phyloP scores from a whole-genome alignment of 2,329 filamentous ascomycete genomes.

The Botrytis paeoniae region DNA sequence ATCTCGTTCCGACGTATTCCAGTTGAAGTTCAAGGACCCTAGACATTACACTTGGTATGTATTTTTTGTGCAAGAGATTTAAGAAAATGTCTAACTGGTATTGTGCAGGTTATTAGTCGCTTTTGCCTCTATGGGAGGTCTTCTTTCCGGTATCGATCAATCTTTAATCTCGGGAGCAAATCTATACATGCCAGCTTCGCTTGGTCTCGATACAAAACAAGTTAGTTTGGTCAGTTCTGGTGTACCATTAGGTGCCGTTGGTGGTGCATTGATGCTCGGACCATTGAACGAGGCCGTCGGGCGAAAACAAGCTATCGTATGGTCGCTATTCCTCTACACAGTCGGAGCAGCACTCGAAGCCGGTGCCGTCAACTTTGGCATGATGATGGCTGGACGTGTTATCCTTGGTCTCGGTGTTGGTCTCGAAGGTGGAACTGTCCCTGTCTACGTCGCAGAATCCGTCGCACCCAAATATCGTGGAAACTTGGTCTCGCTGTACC shows the following conservation, averaged over 20 bases:
- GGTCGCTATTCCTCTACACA: conserved; percentile 67
- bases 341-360: conserved; percentile 67
- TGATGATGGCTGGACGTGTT: conserved; percentile 67
- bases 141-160: conserved; percentile 70
- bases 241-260: conserved; percentile 70
- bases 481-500: conserved; percentile 71
- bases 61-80: background rate
- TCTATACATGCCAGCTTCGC: conserved; percentile 55
- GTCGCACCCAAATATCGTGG: conserved; percentile 65
- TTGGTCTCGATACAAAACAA: conserved; percentile 53
- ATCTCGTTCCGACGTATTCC: conserved; percentile 41
- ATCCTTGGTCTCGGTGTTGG: conserved; percentile 70
- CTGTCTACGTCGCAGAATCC: conserved; percentile 71
- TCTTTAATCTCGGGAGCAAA: conserved; percentile 70
- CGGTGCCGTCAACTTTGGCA: conserved; percentile 64
- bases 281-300: conserved; percentile 67
- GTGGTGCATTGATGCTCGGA: conserved; percentile 63
- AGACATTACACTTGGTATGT: conserved; percentile 55
- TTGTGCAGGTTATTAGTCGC: conserved; percentile 36
- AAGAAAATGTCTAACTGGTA: background rate
- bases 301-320: conserved; percentile 64
- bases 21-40: conserved; percentile 59
- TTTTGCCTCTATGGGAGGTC: conserved; percentile 72
- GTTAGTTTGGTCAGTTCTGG: conserved; percentile 66
- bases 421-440: conserved; percentile 70